Percentiles rank a stretch among this genome's conserved stretches.
phyloP scores from a whole-genome alignment of 2,329 filamentous ascomycete species.

The Aspergillus hortae region DNA sequence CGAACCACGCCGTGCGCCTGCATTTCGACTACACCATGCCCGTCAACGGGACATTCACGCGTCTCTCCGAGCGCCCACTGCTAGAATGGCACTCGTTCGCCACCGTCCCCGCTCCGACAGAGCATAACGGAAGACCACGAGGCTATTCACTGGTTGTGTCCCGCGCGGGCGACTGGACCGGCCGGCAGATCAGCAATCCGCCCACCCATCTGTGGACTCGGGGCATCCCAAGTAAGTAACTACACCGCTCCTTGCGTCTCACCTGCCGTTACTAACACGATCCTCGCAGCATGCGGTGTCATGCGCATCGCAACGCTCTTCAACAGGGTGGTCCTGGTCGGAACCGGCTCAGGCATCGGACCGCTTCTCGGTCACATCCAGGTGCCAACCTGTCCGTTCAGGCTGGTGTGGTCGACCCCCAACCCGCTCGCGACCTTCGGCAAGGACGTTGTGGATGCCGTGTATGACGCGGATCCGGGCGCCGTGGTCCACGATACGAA shows the following conservation, averaged over 20 bases:
- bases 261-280: constrained; percentile 1
- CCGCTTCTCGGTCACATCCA: constrained; percentile 33
- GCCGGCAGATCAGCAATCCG: constrained; percentile 16
- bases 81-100: constrained; percentile 24
- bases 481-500: constrained; percentile 36
- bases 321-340: constrained; percentile 34
- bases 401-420: constrained; percentile 32
- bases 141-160: constrained; percentile 14
- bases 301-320: constrained; percentile 30
- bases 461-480: constrained; percentile 29
- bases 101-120: constrained; percentile 12
- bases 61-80: constrained; percentile 17
- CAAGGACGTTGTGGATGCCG: constrained; percentile 25
- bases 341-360: constrained; percentile 39
- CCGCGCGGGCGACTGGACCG: constrained; percentile 22
- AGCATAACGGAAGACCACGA: background rate
- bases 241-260: background rate
- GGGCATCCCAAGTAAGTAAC: constrained; percentile 13
- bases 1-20: constrained; percentile 20
- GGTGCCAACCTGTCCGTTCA: constrained; percentile 4
- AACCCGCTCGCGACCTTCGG: constrained; percentile 34
- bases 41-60: constrained; percentile 15
- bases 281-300: constrained; percentile 22
- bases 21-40: constrained; percentile 19
- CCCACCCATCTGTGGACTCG: constrained; percentile 17